These are phyloP conservation scores for Daedaleopsis sinensis DNA, from an alignment of 768 basidiomycete genomes.

Conservation along the genomic window DNA sequence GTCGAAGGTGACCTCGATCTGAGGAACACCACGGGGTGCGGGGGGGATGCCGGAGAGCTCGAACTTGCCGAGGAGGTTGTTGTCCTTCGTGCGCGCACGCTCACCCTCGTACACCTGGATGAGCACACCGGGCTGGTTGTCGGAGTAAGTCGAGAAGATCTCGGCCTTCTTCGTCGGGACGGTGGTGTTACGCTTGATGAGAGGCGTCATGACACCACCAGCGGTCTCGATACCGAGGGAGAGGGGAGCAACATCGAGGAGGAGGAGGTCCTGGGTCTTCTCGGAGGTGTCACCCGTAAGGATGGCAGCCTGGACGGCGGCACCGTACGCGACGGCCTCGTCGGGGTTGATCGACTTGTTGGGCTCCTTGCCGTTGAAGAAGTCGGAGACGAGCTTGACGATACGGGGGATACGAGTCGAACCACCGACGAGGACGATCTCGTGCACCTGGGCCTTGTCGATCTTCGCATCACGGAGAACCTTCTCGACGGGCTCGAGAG, in stretches of 20 bases:
- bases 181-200: constrained; percentile 98
- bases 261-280: constrained; percentile 94
- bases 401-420: constrained; percentile 99
- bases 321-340: constrained; percentile 98
- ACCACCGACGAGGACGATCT: constrained; percentile 97
- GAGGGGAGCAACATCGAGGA: constrained; percentile 91
- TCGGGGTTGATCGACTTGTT: constrained; percentile 99
- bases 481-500: constrained; percentile 95
- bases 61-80: constrained; percentile 98
- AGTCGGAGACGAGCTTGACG: constrained; percentile 96
- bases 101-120: constrained; percentile 99
- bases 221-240: constrained; percentile 97
- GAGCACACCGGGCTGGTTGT: constrained; percentile 98
- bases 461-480: constrained; percentile 98
- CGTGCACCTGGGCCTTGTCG: constrained; percentile 93
- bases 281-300: constrained; percentile 97
- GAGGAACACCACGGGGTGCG: constrained; percentile 96
- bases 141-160: constrained; percentile 97
- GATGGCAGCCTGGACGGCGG: constrained; percentile 97
- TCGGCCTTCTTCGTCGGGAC: constrained; percentile 99
- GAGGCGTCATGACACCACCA: constrained; percentile 98
- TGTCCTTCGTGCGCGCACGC: constrained; percentile 97
- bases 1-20: constrained; percentile 97
- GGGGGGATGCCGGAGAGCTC: constrained; percentile 96
- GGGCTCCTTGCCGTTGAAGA: constrained; percentile 98